Percentiles rank a stretch among this genome's conserved stretches.
These are phyloP conservation scores for Leptographium lundbergii DNA, from an alignment of 2,329 filamentous ascomycete species.

Conservation along the genomic window DNA sequence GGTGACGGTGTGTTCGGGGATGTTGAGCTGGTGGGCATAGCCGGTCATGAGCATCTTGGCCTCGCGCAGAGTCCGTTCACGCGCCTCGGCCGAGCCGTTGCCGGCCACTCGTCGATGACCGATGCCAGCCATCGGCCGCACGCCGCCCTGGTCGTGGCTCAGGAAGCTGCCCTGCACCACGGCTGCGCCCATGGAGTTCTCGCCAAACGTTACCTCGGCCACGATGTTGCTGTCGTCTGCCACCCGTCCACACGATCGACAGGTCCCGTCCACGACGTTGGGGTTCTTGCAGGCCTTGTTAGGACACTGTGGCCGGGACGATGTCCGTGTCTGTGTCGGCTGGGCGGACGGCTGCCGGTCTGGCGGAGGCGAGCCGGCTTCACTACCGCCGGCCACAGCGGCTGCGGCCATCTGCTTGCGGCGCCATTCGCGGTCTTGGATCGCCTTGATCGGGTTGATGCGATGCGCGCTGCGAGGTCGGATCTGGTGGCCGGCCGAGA, in stretches of 20 bases:
- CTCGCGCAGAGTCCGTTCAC: constrained; percentile 48
- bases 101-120: constrained; percentile 44
- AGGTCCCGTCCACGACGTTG: constrained; percentile 54
- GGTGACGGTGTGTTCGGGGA: constrained; percentile 50
- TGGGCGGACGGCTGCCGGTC: neutral
- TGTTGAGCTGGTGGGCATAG: constrained; percentile 45
- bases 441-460: constrained; percentile 35
- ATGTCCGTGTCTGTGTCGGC: constrained; percentile 12
- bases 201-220: constrained; percentile 81
- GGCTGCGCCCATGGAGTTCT: constrained; percentile 73
- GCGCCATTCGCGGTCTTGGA: constrained; percentile 37
- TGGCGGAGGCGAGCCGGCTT: neutral
- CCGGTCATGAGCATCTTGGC: constrained; percentile 47
- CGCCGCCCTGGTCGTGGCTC: constrained; percentile 71
- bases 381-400: constrained; percentile 13
- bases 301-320: constrained; percentile 31
- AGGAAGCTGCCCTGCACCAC: constrained; percentile 86
- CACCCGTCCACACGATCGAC: constrained; percentile 73
- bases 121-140: constrained; percentile 49
- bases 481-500: constrained; percentile 12
- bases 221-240: constrained; percentile 83
- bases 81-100: constrained; percentile 41
- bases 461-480: constrained; percentile 15
- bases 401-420: constrained; percentile 23
- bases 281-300: constrained; percentile 49